Base-by-base conservation (phyloP, 1,284 basidiomycete species). In the Boletus mariae region DNA sequence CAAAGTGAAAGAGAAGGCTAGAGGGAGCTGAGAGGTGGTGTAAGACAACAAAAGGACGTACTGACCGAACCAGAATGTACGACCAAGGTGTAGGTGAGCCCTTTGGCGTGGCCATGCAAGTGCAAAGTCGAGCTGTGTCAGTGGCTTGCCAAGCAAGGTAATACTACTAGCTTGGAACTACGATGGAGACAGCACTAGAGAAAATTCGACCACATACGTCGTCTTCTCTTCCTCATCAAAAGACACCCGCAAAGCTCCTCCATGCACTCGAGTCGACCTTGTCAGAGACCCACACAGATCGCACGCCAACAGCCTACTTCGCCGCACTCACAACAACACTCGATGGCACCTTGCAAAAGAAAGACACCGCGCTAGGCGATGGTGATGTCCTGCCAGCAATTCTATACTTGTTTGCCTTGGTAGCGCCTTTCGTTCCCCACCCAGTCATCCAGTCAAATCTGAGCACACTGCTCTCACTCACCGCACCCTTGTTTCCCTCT, bases 181-280 rank as follows among this genome's bases (percentile, higher is more conserved):
- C 9, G 40, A 82, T 84, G 82, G 84, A 88, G 66, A 66, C 77
- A 15, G 82, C 84, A 25, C 77, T 97, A 47, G 75, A 83, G 57
- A 98, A 98, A 75, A 93, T 99, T 60, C 80, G 96, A 53, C 87
- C 89, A 13, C 93, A 98, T 64, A 86, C 85, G 2, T 82, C 83
- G 25, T 96, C 94, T 0, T 80, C 83, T 28, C 79, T 96, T 20
- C 70, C 86, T 1, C 92, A 97, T 67, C 94, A 98, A 73, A 92
- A 92, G 67, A 83, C 90, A 49, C 94, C 94, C 3, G 97, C 97
- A 13, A 87, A 85, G 51, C 83, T 99, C 20, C 81, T 99, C 42
- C 74, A 80, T 52, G 97, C 95, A 15, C 80, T 99, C 63, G 97
- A 99, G 71, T 80, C 84, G 2, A 96, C 94, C 11, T 81, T 99